Base-by-base conservation (phyloP, 352 stramenopile genomes). In the Blastocystis sp. region DNA sequence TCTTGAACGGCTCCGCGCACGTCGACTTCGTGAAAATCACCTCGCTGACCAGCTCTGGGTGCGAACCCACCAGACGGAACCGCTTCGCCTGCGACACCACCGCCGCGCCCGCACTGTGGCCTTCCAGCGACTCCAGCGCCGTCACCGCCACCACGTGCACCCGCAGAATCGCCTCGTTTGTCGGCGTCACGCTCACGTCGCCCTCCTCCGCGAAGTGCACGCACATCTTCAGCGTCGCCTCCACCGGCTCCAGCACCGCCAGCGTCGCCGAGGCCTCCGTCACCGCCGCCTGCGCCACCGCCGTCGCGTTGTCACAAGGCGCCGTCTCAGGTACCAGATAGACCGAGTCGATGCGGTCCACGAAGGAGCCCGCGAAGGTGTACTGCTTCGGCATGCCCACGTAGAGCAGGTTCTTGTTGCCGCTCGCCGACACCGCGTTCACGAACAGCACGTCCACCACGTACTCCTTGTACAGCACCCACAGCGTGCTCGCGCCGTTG, bases 401-500 rank as follows among this genome's bases (percentile, higher is more conserved):
- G 42, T 73, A 48, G 44, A 42, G 21, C 29, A 85, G 36, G 51
- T 85, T 56, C 38, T 75, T 75, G 42, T 85, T 85, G 51, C 69
- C 69, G 34, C 24, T n/a, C 9, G 69, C 21, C 1, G n/a, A 44
- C 46, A 81, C 69, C 18, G 27, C 27, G 53, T 36, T 65, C 32
- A 81, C 69, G 53, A 49, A 81, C 42, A 81, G 18, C 69, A 81
- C 69, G 46, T 81, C 69, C 27, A 64, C 34, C 16, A 16, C 24
- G 48, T 44, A 81, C 46, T 81, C 44, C 21, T 81, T 44, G 53
- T 81, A 81, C 48, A 61, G 36, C 69, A 81, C 69, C 69, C 69
- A 81, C 42, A 81, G 63, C 42, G 61, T 59, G 14, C 29, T 44
- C 8, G 40, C 44, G 21, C 27, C 69, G 69, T 81, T 81, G 24